Evolutionary conservation across 2,329 filamentous ascomycete species (phyloP).

Genomic region (Thelonectria blattea): DNA sequence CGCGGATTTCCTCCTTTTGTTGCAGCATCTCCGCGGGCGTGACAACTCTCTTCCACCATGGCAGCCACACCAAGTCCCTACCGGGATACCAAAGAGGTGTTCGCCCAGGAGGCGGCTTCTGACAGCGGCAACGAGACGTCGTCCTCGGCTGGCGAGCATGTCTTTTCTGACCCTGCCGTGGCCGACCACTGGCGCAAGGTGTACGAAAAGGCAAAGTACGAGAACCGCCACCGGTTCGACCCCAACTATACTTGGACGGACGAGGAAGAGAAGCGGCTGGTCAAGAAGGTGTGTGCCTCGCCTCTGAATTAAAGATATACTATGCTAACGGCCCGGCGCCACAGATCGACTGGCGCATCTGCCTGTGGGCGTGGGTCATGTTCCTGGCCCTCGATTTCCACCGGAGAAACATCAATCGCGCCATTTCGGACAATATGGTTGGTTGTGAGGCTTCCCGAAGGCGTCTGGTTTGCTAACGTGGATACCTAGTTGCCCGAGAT

Average conservation of each 20-base stretch:
- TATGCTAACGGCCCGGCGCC: conserved; percentile 21
- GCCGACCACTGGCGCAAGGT: conserved; percentile 60
- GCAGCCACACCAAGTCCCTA: conserved; percentile 16
- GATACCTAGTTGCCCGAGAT: conserved; percentile 42
- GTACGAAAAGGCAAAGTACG: conserved; percentile 63
- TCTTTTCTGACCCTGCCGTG: conserved; percentile 57
- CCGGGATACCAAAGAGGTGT: conserved; percentile 24
- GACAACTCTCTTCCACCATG: conserved; percentile 20
- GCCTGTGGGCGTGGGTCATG: conserved; percentile 53
- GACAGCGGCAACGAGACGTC: conserved; percentile 35
- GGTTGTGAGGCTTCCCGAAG: conserved; percentile 1
- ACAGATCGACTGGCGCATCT: conserved; percentile 55
- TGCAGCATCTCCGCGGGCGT: conserved; percentile 19
- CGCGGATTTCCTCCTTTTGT: background rate
- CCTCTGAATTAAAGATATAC: background rate
- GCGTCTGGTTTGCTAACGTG: conserved; percentile 4
- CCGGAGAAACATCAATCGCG: conserved; percentile 53
- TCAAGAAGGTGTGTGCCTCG: conserved; percentile 47
- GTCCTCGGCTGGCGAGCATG: conserved; percentile 41
- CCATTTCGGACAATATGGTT: conserved; percentile 49
- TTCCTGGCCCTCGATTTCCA: conserved; percentile 55
- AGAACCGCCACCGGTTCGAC: conserved; percentile 67
- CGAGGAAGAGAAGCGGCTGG: conserved; percentile 54
- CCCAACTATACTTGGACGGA: conserved; percentile 49
- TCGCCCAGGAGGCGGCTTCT: conserved; percentile 19